A percentile compares a stretch with the other conserved stretches of the same genome.
phyloP scores from a whole-genome alignment of 1,139 yeast species.

The Geotrichum klebahnii region DNA sequence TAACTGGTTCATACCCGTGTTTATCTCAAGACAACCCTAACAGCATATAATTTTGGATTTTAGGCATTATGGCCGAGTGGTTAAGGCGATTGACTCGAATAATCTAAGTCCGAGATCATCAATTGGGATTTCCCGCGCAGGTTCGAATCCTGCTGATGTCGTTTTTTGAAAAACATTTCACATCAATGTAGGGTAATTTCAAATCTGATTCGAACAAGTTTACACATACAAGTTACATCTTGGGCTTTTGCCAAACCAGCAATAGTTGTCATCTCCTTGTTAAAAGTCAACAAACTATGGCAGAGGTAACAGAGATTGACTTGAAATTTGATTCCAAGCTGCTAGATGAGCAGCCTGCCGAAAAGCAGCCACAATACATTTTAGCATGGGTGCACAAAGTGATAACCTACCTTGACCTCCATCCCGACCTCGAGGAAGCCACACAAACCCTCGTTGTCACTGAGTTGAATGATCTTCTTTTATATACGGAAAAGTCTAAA shows the following conservation, averaged over 20 bases:
- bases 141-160: slow-evolving; percentile 26
- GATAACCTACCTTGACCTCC: slow-evolving; percentile 20
- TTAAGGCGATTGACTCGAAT: slow-evolving; percentile 25
- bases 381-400: slow-evolving; percentile 29
- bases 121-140: slow-evolving; percentile 26
- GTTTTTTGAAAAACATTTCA: slow-evolving; percentile 7
- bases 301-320: slow-evolving; percentile 15
- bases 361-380: slow-evolving; percentile 28
- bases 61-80: slow-evolving; percentile 25
- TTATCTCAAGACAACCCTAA: no score
- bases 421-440: slow-evolving; percentile 22
- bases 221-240: not conserved
- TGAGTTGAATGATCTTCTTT: slow-evolving; percentile 26
- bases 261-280: slow-evolving; percentile 8
- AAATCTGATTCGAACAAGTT: not conserved
- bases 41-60: no score
- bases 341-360: slow-evolving; percentile 26
- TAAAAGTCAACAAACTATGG: slow-evolving; percentile 8
- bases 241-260: slow-evolving; percentile 15
- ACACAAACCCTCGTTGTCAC: slow-evolving; percentile 28
- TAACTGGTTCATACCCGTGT: no score
- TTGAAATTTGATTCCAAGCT: slow-evolving; percentile 26
- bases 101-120: slow-evolving; percentile 17
- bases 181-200: slow-evolving; percentile 6
- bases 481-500: slow-evolving; percentile 26